Percentiles rank a stretch among this genome's conserved stretches.
These are phyloP conservation scores for Amphibolis antarctica DNA, from an alignment of 106 monocot genomes.

Conservation along the genomic window DNA sequence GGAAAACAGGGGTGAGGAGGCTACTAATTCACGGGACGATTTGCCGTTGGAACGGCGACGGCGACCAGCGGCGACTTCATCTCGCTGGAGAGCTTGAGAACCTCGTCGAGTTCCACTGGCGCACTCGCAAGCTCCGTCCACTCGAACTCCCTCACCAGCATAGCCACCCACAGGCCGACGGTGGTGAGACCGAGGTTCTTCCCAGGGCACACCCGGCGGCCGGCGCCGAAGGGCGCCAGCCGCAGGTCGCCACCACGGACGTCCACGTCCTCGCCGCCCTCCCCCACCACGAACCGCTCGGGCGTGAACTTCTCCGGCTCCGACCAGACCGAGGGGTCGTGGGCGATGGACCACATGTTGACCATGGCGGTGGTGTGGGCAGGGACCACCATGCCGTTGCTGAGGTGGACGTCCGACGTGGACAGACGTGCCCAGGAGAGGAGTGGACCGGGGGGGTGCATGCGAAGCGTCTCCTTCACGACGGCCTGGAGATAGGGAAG, in stretches of 20 bases:
- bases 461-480: slow-evolving; percentile 15
- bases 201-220: slow-evolving; percentile 31
- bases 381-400: slow-evolving; percentile 20
- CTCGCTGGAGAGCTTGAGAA: slow-evolving; percentile 31
- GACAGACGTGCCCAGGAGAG: slow-evolving; percentile 29
- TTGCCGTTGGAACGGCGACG: slow-evolving; percentile 4
- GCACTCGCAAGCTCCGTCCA: slow-evolving; percentile 3
- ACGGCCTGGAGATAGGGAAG: slow-evolving; percentile 23
- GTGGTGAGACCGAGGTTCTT: slow-evolving; percentile 21
- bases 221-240: slow-evolving; percentile 32
- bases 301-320: slow-evolving; percentile 11
- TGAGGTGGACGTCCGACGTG: slow-evolving; percentile 11
- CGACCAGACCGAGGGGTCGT: slow-evolving; percentile 17
- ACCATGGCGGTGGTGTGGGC: slow-evolving; percentile 21
- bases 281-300: slow-evolving; percentile 6
- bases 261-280: slow-evolving; percentile 9
- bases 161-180: slow-evolving; percentile 22
- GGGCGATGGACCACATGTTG: slow-evolving; percentile 30
- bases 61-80: slow-evolving; percentile 24
- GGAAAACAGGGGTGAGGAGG: too few species aligned
- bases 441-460: slow-evolving; percentile 24
- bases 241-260: slow-evolving; percentile 15
- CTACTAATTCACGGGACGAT: too few species aligned
- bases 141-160: slow-evolving; percentile 18
- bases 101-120: slow-evolving; percentile 23